Evolutionary conservation across 2,329 filamentous ascomycete species (phyloP).

Genomic region (Fonsecaea multimorphosa): DNA sequence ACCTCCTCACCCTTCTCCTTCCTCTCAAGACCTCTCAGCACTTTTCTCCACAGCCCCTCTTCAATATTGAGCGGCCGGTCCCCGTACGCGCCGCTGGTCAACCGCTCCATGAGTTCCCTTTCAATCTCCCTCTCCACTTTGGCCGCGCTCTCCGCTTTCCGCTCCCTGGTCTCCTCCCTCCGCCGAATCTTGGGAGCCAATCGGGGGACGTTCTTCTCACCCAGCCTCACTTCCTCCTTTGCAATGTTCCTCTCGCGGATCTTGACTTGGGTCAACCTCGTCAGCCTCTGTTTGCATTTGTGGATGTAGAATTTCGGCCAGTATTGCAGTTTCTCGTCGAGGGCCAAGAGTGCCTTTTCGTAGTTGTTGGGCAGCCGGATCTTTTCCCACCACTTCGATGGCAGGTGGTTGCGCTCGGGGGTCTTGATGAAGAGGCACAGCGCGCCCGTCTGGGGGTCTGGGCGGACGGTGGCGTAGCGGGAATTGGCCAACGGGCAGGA

Average conservation of each 20-base stretch:
- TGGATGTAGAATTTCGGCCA: conserved; percentile 93
- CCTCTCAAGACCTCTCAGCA: conserved; percentile 86
- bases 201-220: conserved; percentile 85
- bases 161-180: conserved; percentile 75
- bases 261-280: conserved; percentile 86
- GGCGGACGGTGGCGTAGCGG: conserved; percentile 88
- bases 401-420: conserved; percentile 84
- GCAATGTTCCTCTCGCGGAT: conserved; percentile 78
- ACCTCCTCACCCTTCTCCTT: conserved; percentile 85
- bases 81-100: conserved; percentile 91
- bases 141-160: conserved; percentile 79
- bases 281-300: conserved; percentile 96
- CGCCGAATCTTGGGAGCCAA: conserved; percentile 87
- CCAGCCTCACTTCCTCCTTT: conserved; percentile 86
- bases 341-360: conserved; percentile 81
- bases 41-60: conserved; percentile 96
- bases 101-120: conserved; percentile 86
- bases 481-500: conserved; percentile 90
- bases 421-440: conserved; percentile 98
- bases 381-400: conserved; percentile 91
- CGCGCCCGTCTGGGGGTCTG: conserved; percentile 77
- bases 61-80: conserved; percentile 94
- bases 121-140: conserved; percentile 97
- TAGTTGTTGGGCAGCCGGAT: conserved; percentile 92
- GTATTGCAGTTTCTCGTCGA: conserved; percentile 86